Evolutionary conservation across 2,329 filamentous ascomycete species (phyloP).

Genomic region (Tolypocladium ovalisporum): DNA sequence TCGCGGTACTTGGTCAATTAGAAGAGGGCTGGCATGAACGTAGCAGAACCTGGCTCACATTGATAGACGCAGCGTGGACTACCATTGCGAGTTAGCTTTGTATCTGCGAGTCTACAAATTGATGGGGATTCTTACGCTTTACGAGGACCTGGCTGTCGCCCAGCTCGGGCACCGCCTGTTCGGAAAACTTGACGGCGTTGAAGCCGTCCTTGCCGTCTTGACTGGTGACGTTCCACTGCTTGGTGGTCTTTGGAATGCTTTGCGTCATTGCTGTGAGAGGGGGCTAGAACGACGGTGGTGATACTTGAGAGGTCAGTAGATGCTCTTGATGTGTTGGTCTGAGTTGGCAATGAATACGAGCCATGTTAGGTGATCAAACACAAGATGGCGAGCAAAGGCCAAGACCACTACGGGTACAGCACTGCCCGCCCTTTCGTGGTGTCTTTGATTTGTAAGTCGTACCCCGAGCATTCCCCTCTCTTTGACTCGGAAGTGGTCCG

Average conservation of each 20-base stretch:
- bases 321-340: not conserved
- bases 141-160: constrained; percentile 65
- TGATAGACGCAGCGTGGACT: constrained; percentile 40
- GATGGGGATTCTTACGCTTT: constrained; percentile 27
- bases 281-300: not conserved
- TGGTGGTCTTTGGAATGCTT: constrained; percentile 29
- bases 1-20: constrained; percentile 32
- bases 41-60: constrained; percentile 18
- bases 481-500: not conserved
- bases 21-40: not conserved
- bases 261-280: constrained; percentile 9
- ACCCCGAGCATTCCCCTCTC: not conserved
- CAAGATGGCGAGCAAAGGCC: not conserved
- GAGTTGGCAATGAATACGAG: no score
- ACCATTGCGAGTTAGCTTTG: constrained; percentile 2
- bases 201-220: constrained; percentile 36
- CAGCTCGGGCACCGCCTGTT: constrained; percentile 46
- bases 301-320: not conserved
- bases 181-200: constrained; percentile 45
- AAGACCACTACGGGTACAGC: not conserved
- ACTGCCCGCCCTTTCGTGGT: not conserved
- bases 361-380: not conserved
- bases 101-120: not conserved
- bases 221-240: constrained; percentile 42
- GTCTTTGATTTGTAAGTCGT: not conserved